Conservation (phyloP, 2,329 filamentous ascomycete species). For the Epichloe brachyelytri region DNA sequence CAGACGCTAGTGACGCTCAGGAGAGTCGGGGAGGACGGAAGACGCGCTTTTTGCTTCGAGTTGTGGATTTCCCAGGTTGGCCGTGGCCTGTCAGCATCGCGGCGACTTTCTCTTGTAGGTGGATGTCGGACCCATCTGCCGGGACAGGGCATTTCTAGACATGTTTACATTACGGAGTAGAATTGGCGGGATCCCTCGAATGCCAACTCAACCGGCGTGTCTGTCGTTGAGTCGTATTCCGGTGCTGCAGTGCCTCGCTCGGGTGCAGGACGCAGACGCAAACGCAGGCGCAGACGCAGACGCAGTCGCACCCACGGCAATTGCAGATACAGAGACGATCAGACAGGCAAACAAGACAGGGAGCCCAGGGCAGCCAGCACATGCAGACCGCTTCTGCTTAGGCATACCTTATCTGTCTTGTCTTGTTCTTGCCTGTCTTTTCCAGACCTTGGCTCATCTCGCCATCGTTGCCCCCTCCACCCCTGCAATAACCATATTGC, state of each 20-base stretch:
- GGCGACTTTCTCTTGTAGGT: neutral
- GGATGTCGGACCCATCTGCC: neutral
- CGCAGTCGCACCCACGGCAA: neutral
- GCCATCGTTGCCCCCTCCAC: neutral
- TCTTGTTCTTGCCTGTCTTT: neutral
- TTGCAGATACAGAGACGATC: neutral
- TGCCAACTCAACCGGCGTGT: neutral
- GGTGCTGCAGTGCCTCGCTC: neutral
- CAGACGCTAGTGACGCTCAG: constrained; percentile 6
- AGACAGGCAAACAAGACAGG: neutral
- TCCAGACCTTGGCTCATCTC: neutral
- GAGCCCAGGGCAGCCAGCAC: neutral
- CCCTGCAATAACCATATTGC: neutral
- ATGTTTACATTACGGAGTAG: neutral
- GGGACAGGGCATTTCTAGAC: neutral
- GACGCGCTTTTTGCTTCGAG: neutral
- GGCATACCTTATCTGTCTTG: neutral
- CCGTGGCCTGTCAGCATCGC: neutral
- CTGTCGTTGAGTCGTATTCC: neutral
- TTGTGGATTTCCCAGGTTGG: neutral
- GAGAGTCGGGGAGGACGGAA: constrained; percentile 3
- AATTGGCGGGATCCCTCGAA: neutral
- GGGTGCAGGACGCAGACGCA: neutral
- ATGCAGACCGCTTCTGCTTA: neutral
- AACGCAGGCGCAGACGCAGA: neutral